Evolutionary conservation across 75 land plant species (phyloP), one percentile per base, ranked within the genome.

Genomic region (Larix kaempferi): DNA sequence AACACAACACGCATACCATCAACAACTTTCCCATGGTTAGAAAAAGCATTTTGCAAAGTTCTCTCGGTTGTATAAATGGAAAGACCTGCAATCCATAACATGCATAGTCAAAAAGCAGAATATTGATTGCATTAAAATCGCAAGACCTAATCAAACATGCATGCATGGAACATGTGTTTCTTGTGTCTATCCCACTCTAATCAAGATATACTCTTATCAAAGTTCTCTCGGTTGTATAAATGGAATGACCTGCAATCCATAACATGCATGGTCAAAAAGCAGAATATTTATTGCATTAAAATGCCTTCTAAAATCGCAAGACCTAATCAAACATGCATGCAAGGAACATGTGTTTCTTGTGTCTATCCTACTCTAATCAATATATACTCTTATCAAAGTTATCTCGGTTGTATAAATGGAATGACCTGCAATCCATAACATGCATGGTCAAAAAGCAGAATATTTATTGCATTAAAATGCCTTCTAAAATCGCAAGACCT

Each of bases 61-160:
- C 87, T 90, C 82, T 85, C 92, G 61, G 92, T 85, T 65, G 92
- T 90, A 75, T 90, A 90, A 60, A 90, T 87, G 54, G 92, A 90
- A 10, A 90, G 86, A 21, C 92, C 92, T 90, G 80, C 60, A 59
- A 19, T 59, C n/a, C 60, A n/a, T 59, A 22, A 7, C 23, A 59
- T n/a, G 21, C 22, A 59, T 59, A 23, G 21, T 59, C 60, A 44
- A 59, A 16, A 17, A n/a, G 21, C 19, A 59, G 21, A 21, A 59
- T 59, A 59, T 59, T 58, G 3, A 17, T 41, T 41, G 44, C 6
- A 41, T 17, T n/a, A 58, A 58, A 58, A 58, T 58, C 5, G 60
- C 22, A 58, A 58, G n/a, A 58, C 4, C 19, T n/a, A 58, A 6
- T 58, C 60, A 58, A 58, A 58, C 22, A 19, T 58, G 22, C 60